A percentile compares a stretch with the other conserved stretches of the same genome.
phyloP scores from a whole-genome alignment of 2,329 filamentous ascomycete species.

The Xylariales sp. region DNA sequence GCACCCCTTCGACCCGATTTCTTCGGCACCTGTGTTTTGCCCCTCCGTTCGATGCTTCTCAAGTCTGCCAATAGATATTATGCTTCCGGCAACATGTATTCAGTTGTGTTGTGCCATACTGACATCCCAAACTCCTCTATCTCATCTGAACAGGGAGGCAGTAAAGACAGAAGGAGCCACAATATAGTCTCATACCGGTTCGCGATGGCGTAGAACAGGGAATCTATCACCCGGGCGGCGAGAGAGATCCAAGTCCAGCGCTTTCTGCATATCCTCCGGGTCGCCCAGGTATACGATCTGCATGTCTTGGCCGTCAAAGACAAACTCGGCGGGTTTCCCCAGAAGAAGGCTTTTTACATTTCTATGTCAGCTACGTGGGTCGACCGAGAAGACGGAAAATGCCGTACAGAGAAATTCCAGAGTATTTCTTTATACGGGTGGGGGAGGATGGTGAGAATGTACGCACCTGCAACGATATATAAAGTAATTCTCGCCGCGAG shows the following conservation, averaged over 20 bases:
- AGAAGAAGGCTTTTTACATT: neutral
- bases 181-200: neutral
- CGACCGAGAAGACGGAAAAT: neutral
- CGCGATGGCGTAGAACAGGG: neutral
- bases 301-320: neutral
- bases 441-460: neutral
- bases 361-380: neutral
- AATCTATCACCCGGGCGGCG: neutral
- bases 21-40: neutral
- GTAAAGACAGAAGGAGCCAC: neutral
- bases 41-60: no score
- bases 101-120: neutral
- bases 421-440: neutral
- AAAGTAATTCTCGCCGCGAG: neutral
- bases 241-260: neutral
- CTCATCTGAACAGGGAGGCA: neutral
- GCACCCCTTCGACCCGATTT: neutral
- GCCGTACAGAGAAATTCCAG: no score
- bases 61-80: neutral
- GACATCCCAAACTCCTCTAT: neutral
- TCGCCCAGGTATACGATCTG: constrained; percentile 9
- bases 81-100: neutral
- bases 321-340: constrained; percentile 2
- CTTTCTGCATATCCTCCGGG: neutral
- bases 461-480: constrained; percentile 1